Conservation (phyloP, 345 rosid genomes). For the Jatropha curcas region DNA sequence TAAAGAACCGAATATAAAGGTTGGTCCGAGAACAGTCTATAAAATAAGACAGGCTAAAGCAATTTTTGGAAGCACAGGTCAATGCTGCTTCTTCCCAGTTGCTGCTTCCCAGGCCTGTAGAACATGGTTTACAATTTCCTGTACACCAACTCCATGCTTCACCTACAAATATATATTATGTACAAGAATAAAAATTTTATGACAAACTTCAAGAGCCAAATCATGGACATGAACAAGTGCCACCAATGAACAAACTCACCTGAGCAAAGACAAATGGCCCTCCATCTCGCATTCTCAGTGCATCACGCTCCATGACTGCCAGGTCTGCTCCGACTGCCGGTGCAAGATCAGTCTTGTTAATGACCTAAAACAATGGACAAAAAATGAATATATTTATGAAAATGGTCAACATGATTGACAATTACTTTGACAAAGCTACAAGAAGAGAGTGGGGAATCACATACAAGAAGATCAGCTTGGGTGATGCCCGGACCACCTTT, state of each 20-base stretch:
- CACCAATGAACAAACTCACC: constrained; percentile 35
- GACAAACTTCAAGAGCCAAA: neutral
- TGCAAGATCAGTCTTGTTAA: constrained; percentile 96
- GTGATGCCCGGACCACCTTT: constrained; percentile 99
- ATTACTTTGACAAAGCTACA: neutral
- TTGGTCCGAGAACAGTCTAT: no score
- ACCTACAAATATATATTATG: constrained; percentile 45
- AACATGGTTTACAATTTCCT: constrained; percentile 72
- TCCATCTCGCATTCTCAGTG: constrained; percentile 93
- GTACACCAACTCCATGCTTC: constrained; percentile 79
- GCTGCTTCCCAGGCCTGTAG: constrained; percentile 78
- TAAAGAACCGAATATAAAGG: no score
- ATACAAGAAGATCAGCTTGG: constrained; percentile 91
- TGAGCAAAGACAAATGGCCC: constrained; percentile 96
- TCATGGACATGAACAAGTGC: neutral
- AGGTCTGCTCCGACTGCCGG: constrained; percentile 85
- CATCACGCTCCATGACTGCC: constrained; percentile 84
- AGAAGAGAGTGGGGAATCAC: constrained; percentile 9
- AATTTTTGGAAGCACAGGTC: neutral
- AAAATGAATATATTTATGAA: neutral
- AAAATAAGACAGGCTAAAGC: neutral
- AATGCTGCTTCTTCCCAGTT: constrained; percentile 39
- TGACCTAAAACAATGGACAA: constrained; percentile 50
- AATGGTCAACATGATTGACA: neutral
- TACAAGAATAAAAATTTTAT: neutral